phyloP scores from a whole-genome alignment of 768 basidiomycete species.

The Psilocybe cubensis region DNA sequence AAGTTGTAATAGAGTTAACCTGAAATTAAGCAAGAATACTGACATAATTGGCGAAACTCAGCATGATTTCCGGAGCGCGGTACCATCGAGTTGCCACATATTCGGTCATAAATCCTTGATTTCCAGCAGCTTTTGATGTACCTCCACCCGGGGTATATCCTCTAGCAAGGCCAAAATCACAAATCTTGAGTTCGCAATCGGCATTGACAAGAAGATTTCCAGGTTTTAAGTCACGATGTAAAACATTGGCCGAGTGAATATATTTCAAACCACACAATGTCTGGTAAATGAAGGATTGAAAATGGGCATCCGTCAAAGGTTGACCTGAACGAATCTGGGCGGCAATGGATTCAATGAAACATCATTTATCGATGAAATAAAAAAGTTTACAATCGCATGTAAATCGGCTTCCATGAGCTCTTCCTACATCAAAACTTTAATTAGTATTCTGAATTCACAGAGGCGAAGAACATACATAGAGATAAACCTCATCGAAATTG shows the following conservation, averaged over 20 bases:
- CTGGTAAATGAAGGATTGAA: conserved; percentile 97
- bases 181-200: conserved; percentile 98
- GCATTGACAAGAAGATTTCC: conserved; percentile 97
- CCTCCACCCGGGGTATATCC: conserved; percentile 89
- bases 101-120: conserved; percentile 98
- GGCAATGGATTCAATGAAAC: conserved; percentile 6
- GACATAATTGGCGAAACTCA: conserved; percentile 95
- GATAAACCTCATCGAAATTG: conserved; percentile 96
- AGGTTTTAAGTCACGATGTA: conserved; percentile 95
- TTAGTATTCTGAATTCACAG: neutral
- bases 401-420: conserved; percentile 99
- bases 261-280: conserved; percentile 98
- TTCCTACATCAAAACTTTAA: conserved; percentile 60
- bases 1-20: too few relatives aligned
- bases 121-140: conserved; percentile 70
- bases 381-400: conserved; percentile 84
- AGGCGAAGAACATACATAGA: conserved; percentile 56
- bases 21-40: conserved; percentile 30
- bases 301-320: conserved; percentile 88
- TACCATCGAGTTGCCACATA: conserved; percentile 99
- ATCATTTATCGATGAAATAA: neutral
- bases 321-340: conserved; percentile 81
- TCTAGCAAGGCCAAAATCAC: conserved; percentile 96
- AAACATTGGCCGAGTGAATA: conserved; percentile 97
- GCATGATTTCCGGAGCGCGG: conserved; percentile 98